A percentile compares a stretch with the other conserved stretches of the same genome.
phyloP scores from a whole-genome alignment of 2,329 filamentous ascomycete species.

The Cytospora paraplurivora region DNA sequence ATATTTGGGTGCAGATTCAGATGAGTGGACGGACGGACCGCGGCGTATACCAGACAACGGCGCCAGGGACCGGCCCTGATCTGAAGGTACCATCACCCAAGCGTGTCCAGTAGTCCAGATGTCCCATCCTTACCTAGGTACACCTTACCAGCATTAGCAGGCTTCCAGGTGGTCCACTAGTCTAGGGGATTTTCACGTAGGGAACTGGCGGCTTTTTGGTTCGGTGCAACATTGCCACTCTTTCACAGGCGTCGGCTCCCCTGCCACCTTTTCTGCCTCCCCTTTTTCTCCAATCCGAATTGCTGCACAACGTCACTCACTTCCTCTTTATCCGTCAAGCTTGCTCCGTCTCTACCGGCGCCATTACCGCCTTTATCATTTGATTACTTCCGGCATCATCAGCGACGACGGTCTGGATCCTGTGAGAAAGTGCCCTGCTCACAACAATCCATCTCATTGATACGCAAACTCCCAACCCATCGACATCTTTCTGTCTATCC shows the following conservation, averaged over 20 bases:
- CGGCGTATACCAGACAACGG: constrained; percentile 14
- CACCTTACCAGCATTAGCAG: constrained; percentile 21
- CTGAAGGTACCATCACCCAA: constrained; percentile 23
- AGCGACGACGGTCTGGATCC: constrained; percentile 10
- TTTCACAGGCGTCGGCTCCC: constrained; percentile 25
- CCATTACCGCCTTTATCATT: constrained; percentile 12
- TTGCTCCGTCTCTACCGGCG: constrained; percentile 10
- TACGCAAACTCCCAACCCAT: neutral
- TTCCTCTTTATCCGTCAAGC: constrained; percentile 17
- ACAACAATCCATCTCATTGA: neutral
- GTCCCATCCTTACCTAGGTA: too few species aligned
- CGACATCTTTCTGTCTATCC: neutral
- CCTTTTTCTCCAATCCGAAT: constrained; percentile 25
- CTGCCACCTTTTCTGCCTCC: constrained; percentile 28
- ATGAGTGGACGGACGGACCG: neutral
- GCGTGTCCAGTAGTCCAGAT: neutral
- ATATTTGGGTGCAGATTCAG: neutral
- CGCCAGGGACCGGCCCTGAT: constrained; percentile 28
- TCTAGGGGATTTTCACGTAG: constrained; percentile 27
- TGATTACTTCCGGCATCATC: constrained; percentile 16
- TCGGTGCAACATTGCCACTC: constrained; percentile 29
- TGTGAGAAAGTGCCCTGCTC: neutral
- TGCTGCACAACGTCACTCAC: constrained; percentile 21
- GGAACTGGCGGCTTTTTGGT: constrained; percentile 22
- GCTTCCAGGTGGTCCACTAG: constrained; percentile 17